These are phyloP conservation scores for Erythrophleum ivorense DNA, from an alignment of 331 rosid species.

Conservation along the genomic window DNA sequence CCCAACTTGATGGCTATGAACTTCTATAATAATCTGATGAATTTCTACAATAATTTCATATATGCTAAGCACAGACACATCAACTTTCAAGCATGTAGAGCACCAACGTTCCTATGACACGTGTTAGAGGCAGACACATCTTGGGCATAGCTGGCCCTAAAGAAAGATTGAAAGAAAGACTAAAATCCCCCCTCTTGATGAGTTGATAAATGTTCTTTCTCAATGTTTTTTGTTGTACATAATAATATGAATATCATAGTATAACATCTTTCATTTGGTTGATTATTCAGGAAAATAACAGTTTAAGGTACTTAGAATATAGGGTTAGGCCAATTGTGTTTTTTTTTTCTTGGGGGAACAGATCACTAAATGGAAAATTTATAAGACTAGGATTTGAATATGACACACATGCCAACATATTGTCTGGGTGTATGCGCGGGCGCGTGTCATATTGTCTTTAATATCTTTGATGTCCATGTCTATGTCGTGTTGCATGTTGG, in stretches of 20 bases:
- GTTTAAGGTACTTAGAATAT: background rate
- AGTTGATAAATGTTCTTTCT: background rate
- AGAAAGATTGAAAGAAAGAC: background rate
- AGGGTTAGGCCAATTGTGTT: background rate
- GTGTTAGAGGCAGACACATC: background rate
- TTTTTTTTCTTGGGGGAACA: background rate
- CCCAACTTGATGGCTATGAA: slow-evolving; percentile 5
- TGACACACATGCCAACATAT: background rate
- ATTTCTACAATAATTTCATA: background rate
- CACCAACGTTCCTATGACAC: background rate
- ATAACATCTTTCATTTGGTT: background rate
- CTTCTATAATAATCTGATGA: background rate
- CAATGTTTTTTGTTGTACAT: background rate
- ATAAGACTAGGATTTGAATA: background rate
- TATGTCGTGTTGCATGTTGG: background rate
- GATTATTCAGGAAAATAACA: background rate
- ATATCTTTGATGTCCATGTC: background rate
- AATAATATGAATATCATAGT: background rate
- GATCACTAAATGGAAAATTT: background rate
- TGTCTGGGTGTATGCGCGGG: background rate
- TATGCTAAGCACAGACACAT: background rate
- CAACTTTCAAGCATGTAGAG: background rate
- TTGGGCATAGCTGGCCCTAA: background rate
- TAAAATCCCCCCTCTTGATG: background rate
- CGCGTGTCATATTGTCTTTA: background rate